Evolutionary conservation across 768 basidiomycete genomes (phyloP).

Genomic region (Clitopilus passeckerianus): DNA sequence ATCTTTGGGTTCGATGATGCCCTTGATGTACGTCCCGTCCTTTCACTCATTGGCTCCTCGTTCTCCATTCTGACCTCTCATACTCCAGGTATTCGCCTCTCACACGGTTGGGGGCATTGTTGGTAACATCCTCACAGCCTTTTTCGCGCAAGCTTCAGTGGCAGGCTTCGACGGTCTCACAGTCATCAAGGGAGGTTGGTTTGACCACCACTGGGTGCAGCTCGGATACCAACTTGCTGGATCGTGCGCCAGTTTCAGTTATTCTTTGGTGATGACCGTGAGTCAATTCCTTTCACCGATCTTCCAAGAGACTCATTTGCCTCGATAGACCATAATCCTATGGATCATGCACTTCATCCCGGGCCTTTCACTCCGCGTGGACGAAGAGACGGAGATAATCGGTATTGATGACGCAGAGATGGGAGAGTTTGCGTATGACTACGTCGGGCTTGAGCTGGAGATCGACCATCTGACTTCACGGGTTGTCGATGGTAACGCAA

Average conservation of each 20-base stretch:
- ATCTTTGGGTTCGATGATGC: conserved; percentile 71
- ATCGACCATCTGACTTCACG: conserved; percentile 29
- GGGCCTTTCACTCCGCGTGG: conserved; percentile 65
- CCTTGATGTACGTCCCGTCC: conserved; percentile 56
- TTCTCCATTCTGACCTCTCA: not conserved
- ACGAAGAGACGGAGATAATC: conserved; percentile 64
- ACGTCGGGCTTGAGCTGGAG: conserved; percentile 69
- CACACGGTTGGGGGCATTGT: conserved; percentile 76
- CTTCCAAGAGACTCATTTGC: not conserved
- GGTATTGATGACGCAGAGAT: conserved; percentile 90
- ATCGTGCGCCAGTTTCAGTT: conserved; percentile 57
- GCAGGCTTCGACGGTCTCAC: conserved; percentile 77
- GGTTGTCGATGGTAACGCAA: conserved; percentile 7
- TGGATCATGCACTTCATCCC: conserved; percentile 90
- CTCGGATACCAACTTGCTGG: conserved; percentile 84
- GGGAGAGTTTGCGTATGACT: conserved; percentile 89
- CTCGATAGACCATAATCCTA: conserved; percentile 63
- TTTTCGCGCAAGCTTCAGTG: conserved; percentile 81
- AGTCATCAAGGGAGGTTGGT: conserved; percentile 76
- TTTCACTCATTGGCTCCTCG: not conserved
- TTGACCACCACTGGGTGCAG: conserved; percentile 77
- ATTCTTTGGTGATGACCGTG: conserved; percentile 76
- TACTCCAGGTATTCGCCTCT: conserved; percentile 77
- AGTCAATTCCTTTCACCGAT: conserved; percentile 16
- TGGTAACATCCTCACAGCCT: conserved; percentile 79